Conservation (phyloP, 2,329 filamentous ascomycete genomes). For the Huntiella abstrusa region DNA sequence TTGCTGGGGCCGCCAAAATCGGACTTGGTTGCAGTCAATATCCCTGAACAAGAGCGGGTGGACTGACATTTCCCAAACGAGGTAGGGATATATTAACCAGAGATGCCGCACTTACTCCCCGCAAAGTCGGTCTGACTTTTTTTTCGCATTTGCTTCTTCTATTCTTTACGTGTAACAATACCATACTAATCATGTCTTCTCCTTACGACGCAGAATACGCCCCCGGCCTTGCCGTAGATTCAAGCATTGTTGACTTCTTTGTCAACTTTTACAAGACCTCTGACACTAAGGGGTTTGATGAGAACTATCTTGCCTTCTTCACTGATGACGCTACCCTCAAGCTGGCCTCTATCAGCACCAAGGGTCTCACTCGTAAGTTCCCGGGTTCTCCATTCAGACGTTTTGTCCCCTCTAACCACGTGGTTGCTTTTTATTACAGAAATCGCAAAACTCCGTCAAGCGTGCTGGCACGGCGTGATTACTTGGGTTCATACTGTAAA, state of each 20-base stretch:
- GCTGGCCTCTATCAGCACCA: slow-evolving; percentile 15
- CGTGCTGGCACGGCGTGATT: slow-evolving; percentile 18
- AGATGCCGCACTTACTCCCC: background rate
- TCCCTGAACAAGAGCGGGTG: too few relatives aligned
- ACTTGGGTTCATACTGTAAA: slow-evolving; percentile 16
- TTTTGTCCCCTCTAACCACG: too few relatives aligned
- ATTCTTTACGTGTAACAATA: background rate
- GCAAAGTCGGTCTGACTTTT: background rate
- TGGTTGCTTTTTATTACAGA: slow-evolving; percentile 12
- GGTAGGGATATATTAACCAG: background rate
- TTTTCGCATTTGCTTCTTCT: background rate
- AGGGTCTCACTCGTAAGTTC: slow-evolving; percentile 15
- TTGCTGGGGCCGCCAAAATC: background rate
- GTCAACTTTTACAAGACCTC: slow-evolving; percentile 17
- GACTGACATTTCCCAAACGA: background rate
- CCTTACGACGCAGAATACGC: slow-evolving; percentile 14
- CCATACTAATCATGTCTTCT: background rate
- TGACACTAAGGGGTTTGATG: slow-evolving; percentile 16
- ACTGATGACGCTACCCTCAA: slow-evolving; percentile 17
- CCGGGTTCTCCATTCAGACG: too few relatives aligned
- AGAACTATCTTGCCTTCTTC: slow-evolving; percentile 17
- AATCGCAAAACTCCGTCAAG: slow-evolving; percentile 13
- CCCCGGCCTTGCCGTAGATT: slow-evolving; percentile 12
- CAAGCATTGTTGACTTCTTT: slow-evolving; percentile 16
- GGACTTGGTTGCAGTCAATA: background rate